Conservation (phyloP, 1,139 yeast genomes). For the Chernovozyma aurita region DNA sequence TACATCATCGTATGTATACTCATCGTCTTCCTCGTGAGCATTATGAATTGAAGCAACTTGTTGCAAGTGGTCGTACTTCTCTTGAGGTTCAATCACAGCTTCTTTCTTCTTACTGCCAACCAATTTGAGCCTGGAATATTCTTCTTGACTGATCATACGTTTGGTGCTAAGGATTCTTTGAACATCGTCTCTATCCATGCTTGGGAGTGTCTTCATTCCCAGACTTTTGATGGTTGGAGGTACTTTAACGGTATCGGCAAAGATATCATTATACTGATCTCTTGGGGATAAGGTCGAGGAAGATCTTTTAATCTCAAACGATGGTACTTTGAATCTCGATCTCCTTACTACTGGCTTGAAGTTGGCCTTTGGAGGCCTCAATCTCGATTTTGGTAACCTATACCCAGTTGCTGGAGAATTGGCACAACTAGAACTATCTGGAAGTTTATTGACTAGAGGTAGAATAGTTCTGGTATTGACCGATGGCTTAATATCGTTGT, state of each 20-base stretch:
- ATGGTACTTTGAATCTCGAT: conserved; percentile 41
- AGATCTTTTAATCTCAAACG: conserved; percentile 40
- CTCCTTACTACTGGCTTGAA: conserved; percentile 9
- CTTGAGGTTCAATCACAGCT: conserved; percentile 26
- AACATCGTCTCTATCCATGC: conserved; percentile 47
- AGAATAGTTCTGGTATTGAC: neutral
- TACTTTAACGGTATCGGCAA: conserved; percentile 28
- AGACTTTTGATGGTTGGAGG: conserved; percentile 36
- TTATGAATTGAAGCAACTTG: conserved; percentile 41
- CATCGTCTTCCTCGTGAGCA: conserved; percentile 10
- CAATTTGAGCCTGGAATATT: conserved; percentile 33
- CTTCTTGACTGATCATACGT: conserved; percentile 39
- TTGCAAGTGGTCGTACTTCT: conserved; percentile 28
- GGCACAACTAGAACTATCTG: neutral
- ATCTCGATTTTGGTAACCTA: neutral
- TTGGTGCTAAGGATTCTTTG: conserved; percentile 38
- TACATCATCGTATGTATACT: conserved; percentile 4
- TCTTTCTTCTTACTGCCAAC: conserved; percentile 28
- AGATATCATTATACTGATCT: conserved; percentile 40
- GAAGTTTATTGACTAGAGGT: neutral
- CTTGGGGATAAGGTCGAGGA: conserved; percentile 32
- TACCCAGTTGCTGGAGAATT: neutral
- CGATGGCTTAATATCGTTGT: neutral
- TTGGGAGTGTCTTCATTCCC: conserved; percentile 44
- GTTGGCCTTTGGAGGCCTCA: conserved; percentile 3